phyloP scores from a whole-genome alignment of 129 eudicot species.

The Lactuca sativa region DNA sequence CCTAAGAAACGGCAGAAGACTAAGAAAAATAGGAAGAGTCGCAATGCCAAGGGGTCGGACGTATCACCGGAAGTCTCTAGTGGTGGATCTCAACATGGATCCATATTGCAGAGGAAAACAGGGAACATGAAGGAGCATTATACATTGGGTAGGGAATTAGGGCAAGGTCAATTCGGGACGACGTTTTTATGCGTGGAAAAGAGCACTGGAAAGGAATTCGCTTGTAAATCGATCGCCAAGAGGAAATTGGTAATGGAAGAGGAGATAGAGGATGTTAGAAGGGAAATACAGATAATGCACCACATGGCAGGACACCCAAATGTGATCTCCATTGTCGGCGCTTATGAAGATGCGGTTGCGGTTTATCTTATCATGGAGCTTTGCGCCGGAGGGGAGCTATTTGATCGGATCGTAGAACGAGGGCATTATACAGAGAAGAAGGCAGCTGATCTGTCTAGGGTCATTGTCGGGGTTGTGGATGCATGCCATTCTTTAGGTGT shows the following conservation, averaged over 20 bases:
- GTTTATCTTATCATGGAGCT: constrained; percentile 81
- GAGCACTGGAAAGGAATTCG: constrained; percentile 54
- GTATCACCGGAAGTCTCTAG: constrained; percentile 11
- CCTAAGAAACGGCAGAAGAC: constrained; percentile 16
- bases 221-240: constrained; percentile 79
- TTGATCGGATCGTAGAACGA: constrained; percentile 72
- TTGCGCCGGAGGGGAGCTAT: constrained; percentile 84
- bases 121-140: constrained; percentile 71
- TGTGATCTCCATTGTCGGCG: constrained; percentile 60
- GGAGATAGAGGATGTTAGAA: constrained; percentile 86
- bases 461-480: constrained; percentile 74
- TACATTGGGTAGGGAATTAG: constrained; percentile 67
- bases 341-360: constrained; percentile 85
- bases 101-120: constrained; percentile 64
- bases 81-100: constrained; percentile 49
- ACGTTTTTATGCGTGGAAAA: constrained; percentile 58
- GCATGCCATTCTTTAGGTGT: constrained; percentile 89
- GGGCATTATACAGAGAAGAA: constrained; percentile 82
- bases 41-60: constrained; percentile 9
- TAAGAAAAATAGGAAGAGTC: neutral
- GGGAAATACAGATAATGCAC: constrained; percentile 90
- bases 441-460: constrained; percentile 79
- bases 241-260: constrained; percentile 59
- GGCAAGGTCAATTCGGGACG: constrained; percentile 87
- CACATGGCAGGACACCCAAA: constrained; percentile 78